Conservation (phyloP, 805 yeast genomes). For the Kregervanrija fluxuum region DNA sequence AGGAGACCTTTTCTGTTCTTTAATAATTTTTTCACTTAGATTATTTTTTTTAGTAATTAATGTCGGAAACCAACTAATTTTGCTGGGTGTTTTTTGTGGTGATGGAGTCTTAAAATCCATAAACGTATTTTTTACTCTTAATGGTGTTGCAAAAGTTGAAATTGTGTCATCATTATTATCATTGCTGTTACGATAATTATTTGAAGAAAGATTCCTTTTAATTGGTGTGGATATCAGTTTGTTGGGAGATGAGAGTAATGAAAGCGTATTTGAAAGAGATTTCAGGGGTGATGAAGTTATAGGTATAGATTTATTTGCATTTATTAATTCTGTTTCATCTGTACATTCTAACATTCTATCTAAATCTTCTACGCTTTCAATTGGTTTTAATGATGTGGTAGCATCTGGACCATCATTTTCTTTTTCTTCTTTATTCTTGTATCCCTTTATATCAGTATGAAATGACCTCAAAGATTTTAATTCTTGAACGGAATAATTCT, state of each 20-base stretch:
- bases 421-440: neutral
- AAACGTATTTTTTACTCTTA: conserved; percentile 19
- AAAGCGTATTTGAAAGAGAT: conserved; percentile 3
- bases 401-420: neutral
- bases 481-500: conserved; percentile 35
- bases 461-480: conserved; percentile 25
- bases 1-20: conserved; percentile 38
- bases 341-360: neutral
- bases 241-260: neutral
- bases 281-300: neutral
- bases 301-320: conserved; percentile 1
- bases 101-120: conserved; percentile 23
- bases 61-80: conserved; percentile 28
- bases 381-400: conserved; percentile 1
- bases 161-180: conserved; percentile 9
- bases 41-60: conserved; percentile 27
- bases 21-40: conserved; percentile 22
- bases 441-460: conserved; percentile 9
- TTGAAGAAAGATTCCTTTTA: conserved; percentile 26
- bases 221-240: conserved; percentile 23
- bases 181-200: conserved; percentile 3
- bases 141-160: conserved; percentile 19
- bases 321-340: neutral
- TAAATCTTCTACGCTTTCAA: neutral
- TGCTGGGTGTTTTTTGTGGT: conserved; percentile 22